Base-by-base conservation (phyloP, 345 rosid species). In the Brassica incana region DNA sequence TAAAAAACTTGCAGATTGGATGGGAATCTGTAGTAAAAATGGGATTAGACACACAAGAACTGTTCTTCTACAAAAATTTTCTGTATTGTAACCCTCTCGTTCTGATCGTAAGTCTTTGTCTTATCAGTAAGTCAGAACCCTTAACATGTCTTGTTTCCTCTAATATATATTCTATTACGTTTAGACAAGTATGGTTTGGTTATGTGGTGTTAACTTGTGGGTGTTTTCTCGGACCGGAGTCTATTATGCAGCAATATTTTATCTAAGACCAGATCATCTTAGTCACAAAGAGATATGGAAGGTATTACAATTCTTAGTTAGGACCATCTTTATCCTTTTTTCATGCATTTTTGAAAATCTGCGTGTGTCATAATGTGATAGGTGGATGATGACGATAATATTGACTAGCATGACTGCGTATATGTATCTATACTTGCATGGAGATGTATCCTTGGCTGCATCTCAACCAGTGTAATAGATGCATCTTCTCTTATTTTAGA, bases 391-490 rank as follows among this genome's bases (percentile, higher is more conserved):
- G 65, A 91, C 88, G 61, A 58, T 89, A 61, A 97, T 93, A 67
- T 88, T 97, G 63, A 87, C 93, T 61, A 95, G 99, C 84, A 91
- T 95, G 98, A 91, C 97, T 12, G 91, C 97, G 2, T 95, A 95
- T 85, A 88, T 95, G 67, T 91, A 90, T 85, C 94, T 95, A 27
- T 95, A 95, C 86, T 95, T 97, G 25, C 97, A 89, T 23, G 98
- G 99, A 78, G 98, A 95, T 88, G 96, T 91, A 29, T 88, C 91
- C 2, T 83, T 89, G 86, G 99, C 98, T 64, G 99, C 99, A 70
- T 91, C 90, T 76, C 98, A 95, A 90, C 98, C 99, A 87, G 97
- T 95, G 98, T 95, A 95, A 91, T 95, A 95, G 99, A 95, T 87
- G 93, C 90, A 88, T 91, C 90, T 87, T 84, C 76, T 89, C 83